Conservation (phyloP, 1,284 basidiomycete species). For the Cutaneotrichosporon daszewskae region DNA sequence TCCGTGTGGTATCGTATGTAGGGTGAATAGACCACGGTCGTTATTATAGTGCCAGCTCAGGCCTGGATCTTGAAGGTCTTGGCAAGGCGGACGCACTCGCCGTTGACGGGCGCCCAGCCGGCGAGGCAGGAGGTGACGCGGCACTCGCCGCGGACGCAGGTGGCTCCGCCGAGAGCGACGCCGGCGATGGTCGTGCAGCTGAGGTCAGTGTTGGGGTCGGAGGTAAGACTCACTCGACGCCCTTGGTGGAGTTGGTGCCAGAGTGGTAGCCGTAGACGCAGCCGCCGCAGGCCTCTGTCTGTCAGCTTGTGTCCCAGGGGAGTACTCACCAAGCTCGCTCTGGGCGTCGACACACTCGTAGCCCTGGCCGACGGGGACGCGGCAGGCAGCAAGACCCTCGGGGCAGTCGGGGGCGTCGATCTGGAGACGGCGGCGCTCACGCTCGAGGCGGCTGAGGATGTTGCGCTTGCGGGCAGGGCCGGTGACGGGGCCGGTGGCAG, state of each 20-base stretch:
- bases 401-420: constrained; percentile 4
- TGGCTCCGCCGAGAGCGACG: background rate
- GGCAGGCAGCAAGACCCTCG: constrained; percentile 1
- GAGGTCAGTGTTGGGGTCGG: background rate
- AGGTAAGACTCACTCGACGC: constrained; percentile 2
- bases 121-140: background rate
- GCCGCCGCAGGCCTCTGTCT: constrained; percentile 2
- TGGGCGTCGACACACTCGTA: constrained; percentile 16
- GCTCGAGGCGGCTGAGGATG: background rate
- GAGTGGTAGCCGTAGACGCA: background rate
- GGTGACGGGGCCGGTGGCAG: background rate
- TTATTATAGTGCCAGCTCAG: no score
- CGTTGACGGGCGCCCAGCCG: background rate
- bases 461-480: background rate
- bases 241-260: background rate
- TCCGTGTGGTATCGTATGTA: no score
- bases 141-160: background rate
- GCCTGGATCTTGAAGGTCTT: no score
- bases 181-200: background rate
- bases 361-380: background rate
- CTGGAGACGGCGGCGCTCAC: background rate
- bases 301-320: background rate
- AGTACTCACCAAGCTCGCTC: constrained; percentile 8
- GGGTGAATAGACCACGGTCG: no score
- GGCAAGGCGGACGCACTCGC: background rate